phyloP scores from a whole-genome alignment of 345 rosid genomes.

The Eutrema japonicum region DNA sequence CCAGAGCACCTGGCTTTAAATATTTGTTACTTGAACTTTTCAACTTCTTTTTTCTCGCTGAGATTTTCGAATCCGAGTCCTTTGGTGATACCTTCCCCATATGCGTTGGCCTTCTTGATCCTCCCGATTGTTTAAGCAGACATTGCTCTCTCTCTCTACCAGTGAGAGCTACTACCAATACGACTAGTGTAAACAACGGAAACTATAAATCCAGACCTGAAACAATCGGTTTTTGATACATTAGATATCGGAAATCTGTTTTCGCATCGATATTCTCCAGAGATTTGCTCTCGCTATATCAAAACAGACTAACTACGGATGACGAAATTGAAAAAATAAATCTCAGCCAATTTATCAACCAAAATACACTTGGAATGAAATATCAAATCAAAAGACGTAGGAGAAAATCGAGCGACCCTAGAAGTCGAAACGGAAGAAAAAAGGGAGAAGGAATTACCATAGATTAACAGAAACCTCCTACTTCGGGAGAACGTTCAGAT shows the following conservation, averaged over 20 bases:
- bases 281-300: background rate
- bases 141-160: background rate
- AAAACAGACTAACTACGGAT: background rate
- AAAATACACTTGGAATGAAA: background rate
- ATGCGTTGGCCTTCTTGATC: background rate
- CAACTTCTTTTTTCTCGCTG: constrained; percentile 60
- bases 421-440: constrained; percentile 10
- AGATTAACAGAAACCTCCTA: constrained; percentile 14
- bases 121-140: background rate
- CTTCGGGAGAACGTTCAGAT: background rate
- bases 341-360: background rate
- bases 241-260: background rate
- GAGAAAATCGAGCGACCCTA: constrained; percentile 26
- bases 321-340: background rate
- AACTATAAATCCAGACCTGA: constrained; percentile 36
- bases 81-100: constrained; percentile 82
- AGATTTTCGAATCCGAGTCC: constrained; percentile 49
- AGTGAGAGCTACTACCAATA: constrained; percentile 17
- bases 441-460: constrained; percentile 30
- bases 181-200: background rate
- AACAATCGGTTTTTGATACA: background rate
- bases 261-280: background rate
- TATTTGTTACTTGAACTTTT: constrained; percentile 61
- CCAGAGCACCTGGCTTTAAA: constrained; percentile 86
- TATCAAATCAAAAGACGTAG: background rate